Base-by-base conservation (phyloP, 2,329 filamentous ascomycete genomes). In the Sphaerulina musiva region DNA sequence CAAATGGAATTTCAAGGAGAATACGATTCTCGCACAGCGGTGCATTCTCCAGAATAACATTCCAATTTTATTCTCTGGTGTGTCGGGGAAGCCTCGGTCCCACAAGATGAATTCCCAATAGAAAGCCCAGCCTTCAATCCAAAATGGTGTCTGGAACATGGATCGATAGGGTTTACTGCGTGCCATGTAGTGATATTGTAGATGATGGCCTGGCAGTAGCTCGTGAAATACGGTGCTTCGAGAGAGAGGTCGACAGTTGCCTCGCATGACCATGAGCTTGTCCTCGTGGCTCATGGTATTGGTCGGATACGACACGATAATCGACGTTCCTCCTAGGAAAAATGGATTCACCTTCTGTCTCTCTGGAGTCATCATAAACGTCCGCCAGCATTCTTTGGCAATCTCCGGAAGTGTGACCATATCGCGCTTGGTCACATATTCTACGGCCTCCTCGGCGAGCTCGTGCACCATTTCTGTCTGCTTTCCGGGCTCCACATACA, bases 31-130 rank as follows among this genome's bases (percentile, higher is more conserved):
- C 5, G 77, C 76, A 59, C 80, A 82, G 29, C 81, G 77, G 64
- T 84, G 80, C 76, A 83, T 81, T 11, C 79, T 74, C 80, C 80
- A 83, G 64, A 82, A 83, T 6, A 84, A 67, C 58, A 81, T 79
- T 0, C 80, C 80, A 20, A 83, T 73, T 39, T 73, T 72, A 57
- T 82, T 77, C 55, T 79, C 75, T 0, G 80, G 72, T 0, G 72
- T 71, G 3, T 70, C 68, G 53, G 76, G 74, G 60, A 81, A 83
- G 31, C 73, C 73, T 29, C 77, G 72, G 41, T 78, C 67, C 79
- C 79, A 84, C 12, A 84, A 70, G 14, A 81, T 64, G 60, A 82
- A 71, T 67, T 83, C 81, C 80, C 80, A 83, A 64, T 83, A 83
- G 59, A 82, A 73, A 8, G 80, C 77, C 80, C 80, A 83, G 14